phyloP scores from a whole-genome alignment of 2,329 filamentous ascomycete species.

The Talaromyces sp. region DNA sequence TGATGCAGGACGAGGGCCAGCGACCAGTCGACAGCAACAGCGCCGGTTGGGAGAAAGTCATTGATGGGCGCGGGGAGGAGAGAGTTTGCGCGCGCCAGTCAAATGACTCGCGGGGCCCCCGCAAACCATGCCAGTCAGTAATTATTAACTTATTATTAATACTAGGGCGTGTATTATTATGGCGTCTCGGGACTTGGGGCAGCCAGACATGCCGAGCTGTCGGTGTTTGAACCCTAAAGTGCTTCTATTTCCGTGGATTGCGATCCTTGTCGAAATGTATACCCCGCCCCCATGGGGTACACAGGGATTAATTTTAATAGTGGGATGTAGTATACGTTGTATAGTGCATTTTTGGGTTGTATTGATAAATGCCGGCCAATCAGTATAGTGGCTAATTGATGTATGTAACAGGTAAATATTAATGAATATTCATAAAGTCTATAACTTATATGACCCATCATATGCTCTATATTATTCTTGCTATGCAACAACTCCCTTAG shows the following conservation, averaged over 20 bases:
- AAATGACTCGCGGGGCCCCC: neutral
- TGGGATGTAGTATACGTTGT: neutral
- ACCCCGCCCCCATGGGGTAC: neutral
- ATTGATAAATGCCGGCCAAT: no score
- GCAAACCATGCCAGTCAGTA: neutral
- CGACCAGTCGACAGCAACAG: neutral
- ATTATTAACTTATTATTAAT: neutral
- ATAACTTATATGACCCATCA: no score
- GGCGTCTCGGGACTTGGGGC: neutral
- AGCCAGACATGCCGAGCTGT: neutral
- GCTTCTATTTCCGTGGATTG: neutral
- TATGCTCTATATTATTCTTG: neutral
- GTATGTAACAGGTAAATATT: no score
- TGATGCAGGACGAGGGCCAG: neutral
- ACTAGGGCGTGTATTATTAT: neutral
- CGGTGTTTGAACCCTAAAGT: neutral
- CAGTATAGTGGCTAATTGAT: no score
- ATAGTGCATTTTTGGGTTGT: neutral
- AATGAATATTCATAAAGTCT: no score
- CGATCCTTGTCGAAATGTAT: neutral
- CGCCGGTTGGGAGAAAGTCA: no score
- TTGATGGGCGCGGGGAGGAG: neutral
- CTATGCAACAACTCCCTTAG: neutral
- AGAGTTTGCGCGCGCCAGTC: neutral
- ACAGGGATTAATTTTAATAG: neutral